Conservation (phyloP, 2,329 filamentous ascomycete species). For the Rhynchosporium agropyri region DNA sequence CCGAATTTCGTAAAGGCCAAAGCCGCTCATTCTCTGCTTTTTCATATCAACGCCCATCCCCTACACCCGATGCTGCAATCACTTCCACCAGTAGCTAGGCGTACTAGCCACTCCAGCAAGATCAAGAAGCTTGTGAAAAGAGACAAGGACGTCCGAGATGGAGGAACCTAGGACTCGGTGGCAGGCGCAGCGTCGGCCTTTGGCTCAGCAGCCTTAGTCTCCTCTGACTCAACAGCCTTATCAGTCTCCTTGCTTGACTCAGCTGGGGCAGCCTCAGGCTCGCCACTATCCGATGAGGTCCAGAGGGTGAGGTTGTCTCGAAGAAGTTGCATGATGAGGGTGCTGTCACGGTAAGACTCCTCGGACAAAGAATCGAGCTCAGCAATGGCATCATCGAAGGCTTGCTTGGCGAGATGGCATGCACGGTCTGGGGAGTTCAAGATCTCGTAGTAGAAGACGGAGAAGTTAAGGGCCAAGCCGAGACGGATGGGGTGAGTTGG, state of each 20-base stretch:
- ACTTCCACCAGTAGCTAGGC: constrained; percentile 40
- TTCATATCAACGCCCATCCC: constrained; percentile 44
- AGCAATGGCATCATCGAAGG: constrained; percentile 97
- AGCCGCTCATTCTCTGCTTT: constrained; percentile 40
- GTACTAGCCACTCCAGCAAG: constrained; percentile 40
- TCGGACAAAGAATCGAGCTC: constrained; percentile 96
- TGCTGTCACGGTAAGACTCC: constrained; percentile 99
- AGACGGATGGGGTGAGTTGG: constrained; percentile 98
- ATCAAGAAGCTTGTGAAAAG: constrained; percentile 45
- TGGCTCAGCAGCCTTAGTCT: constrained; percentile 42
- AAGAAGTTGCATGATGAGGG: constrained; percentile 98
- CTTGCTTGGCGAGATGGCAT: constrained; percentile 98
- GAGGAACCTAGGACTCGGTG: constrained; percentile 56
- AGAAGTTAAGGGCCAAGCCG: constrained; percentile 97
- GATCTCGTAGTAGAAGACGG: constrained; percentile 99
- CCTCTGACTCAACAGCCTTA: constrained; percentile 53
- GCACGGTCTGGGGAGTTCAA: constrained; percentile 96
- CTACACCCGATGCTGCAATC: constrained; percentile 41
- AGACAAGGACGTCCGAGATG: constrained; percentile 44
- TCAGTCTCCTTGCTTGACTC: constrained; percentile 65
- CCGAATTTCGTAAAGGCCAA: constrained; percentile 34
- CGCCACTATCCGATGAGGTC: constrained; percentile 90
- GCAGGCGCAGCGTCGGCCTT: constrained; percentile 45
- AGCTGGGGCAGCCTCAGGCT: constrained; percentile 65
- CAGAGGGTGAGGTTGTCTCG: constrained; percentile 98